A percentile compares a stretch with the other conserved stretches of the same genome.
phyloP scores from a whole-genome alignment of 495 filamentous ascomycete species.

The Stereocaulon alpinum region DNA sequence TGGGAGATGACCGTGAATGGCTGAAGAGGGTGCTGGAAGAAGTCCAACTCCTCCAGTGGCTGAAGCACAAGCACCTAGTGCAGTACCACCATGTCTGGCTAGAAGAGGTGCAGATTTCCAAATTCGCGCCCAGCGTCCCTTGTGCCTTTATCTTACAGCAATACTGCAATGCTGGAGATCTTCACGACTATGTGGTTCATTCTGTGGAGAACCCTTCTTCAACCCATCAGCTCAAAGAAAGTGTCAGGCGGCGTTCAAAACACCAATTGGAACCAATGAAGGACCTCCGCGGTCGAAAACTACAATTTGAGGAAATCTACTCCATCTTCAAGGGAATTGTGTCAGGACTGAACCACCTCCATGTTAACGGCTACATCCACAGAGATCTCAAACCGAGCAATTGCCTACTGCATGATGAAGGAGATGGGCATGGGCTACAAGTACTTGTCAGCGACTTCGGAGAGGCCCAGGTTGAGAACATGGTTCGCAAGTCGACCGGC shows the following conservation, averaged over 20 bases:
- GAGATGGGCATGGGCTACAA: slow-evolving; percentile 51
- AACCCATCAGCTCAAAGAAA: slow-evolving; percentile 76
- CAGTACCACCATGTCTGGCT: slow-evolving; percentile 97
- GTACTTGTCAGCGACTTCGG: slow-evolving; percentile 96
- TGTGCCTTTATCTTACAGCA: slow-evolving; percentile 97
- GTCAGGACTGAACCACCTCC: slow-evolving; percentile 79
- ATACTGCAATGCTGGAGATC: slow-evolving; percentile 91
- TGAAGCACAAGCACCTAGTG: slow-evolving; percentile 92
- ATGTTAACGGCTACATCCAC: slow-evolving; percentile 91
- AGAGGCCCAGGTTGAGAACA: slow-evolving; percentile 77
- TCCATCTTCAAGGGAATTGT: slow-evolving; percentile 96
- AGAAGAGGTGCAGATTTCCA: slow-evolving; percentile 71
- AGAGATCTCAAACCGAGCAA: slow-evolving; percentile 94
- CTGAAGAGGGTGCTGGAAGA: slow-evolving; percentile 87
- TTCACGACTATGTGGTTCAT: slow-evolving; percentile 74
- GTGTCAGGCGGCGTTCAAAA: slow-evolving; percentile 66
- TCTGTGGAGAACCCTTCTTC: slow-evolving; percentile 47
- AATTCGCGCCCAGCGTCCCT: slow-evolving; percentile 82
- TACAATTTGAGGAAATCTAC: slow-evolving; percentile 86
- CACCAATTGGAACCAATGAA: slow-evolving; percentile 42
- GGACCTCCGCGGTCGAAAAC: slow-evolving; percentile 43
- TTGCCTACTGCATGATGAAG: slow-evolving; percentile 74
- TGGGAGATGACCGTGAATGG: slow-evolving; percentile 93
- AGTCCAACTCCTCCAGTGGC: slow-evolving; percentile 80
- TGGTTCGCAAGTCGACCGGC: slow-evolving; percentile 73